Evolutionary conservation across 257 asterid species (phyloP), one percentile per base, ranked within the genome.

Genomic region (Osmanthus fragrans): DNA sequence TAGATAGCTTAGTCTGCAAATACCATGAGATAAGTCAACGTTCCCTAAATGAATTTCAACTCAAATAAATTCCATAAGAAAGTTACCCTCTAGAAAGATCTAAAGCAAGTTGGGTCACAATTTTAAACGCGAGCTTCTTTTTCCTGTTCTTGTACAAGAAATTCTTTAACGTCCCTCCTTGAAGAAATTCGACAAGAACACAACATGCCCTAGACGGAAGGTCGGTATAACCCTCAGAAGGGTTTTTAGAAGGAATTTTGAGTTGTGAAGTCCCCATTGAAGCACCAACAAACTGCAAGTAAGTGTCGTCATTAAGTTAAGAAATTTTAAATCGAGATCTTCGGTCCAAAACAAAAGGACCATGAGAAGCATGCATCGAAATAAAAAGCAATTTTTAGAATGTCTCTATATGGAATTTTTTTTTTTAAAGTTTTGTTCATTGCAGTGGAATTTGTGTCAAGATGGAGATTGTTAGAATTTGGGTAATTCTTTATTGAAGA

Each of bases 251-350:
- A 21, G 98, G 98, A 58, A 92, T 91, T 88, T 92, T 94, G 63
- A 94, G 84, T 66, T 94, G 90, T 2, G 97, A 90, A 18, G 99
- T 94, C 70, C 97, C 99, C 99, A 94, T 94, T 39, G 97, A 94
- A 76, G 99, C 99, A 70, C 97, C 97, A 32, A 94, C 83, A 79
- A 94, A 94, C 97, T 92, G 75, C 82, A 49, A 76, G 21, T 23
- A 73, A 75, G 18, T 33, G 78, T 16, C 18, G 39, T 18, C 32
- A 51, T 23, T 63, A 15, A 13, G 21, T 67, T 30, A 29, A 79
- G 33, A 58, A 42, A 21, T 16, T 4, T 16, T 4, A 29, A 2
- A 66, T 54, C 74, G 56, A 42, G 45, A 75, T 60, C 36, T 7
- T 10, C 1, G 0, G 21, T 47, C 51, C 51, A 39, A 8, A 39